Conservation (phyloP, 805 yeast species). For the Suhomyces canberraensis region DNA sequence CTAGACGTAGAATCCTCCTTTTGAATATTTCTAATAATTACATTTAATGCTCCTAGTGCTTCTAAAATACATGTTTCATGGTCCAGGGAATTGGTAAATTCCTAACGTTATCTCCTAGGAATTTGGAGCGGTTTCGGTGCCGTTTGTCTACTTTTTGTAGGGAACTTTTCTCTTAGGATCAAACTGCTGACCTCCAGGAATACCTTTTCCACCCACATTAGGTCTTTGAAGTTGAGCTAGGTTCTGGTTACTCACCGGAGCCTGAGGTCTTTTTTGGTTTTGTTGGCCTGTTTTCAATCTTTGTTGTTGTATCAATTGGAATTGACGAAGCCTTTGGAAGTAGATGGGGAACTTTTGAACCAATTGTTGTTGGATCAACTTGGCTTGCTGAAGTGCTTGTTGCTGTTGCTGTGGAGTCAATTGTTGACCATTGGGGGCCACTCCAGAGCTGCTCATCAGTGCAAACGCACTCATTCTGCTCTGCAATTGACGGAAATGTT, state of each 20-base stretch:
- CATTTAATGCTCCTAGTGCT: too few species aligned
- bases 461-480: constrained; percentile 38
- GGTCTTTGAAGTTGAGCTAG: constrained; percentile 3
- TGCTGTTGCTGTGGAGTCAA: constrained; percentile 44
- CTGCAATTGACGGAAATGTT: constrained; percentile 38
- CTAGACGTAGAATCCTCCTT: too few species aligned
- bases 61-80: too few species aligned
- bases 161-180: constrained; percentile 11
- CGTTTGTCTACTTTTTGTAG: constrained; percentile 10
- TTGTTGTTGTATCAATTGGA: constrained; percentile 24
- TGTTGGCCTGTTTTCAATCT: constrained; percentile 13
- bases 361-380: constrained; percentile 26
- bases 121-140: too few species aligned
- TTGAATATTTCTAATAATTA: too few species aligned
- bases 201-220: constrained; percentile 4
- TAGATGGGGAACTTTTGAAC: constrained; percentile 25
- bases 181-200: constrained; percentile 2
- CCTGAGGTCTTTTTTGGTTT: neutral
- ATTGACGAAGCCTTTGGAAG: constrained; percentile 26
- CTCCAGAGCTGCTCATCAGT: constrained; percentile 41
- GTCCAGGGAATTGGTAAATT: too few species aligned
- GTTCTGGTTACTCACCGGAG: neutral
- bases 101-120: too few species aligned
- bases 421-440: constrained; percentile 40
- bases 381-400: constrained; percentile 43